Base-by-base conservation (phyloP, 1,284 basidiomycete species). In the Polyporus tsugae region DNA sequence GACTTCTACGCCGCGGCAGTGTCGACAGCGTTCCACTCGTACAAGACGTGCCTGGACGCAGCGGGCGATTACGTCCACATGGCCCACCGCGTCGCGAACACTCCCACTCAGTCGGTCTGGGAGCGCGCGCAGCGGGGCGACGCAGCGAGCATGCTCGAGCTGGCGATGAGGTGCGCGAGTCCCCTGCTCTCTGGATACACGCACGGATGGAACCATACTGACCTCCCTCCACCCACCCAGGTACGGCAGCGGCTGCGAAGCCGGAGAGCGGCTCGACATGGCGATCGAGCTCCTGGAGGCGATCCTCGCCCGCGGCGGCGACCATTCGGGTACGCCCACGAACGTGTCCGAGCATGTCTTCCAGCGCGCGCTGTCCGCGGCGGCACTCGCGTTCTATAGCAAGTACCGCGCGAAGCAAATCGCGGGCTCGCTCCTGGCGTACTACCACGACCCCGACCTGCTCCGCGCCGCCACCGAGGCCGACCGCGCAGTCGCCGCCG, bases 1-100 rank as follows among this genome's bases (percentile, higher is more conserved):
- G 52, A 53, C 52, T 33, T 53, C 25, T 53, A 53, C 25, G 29
- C 52, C 52, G 52, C 52, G 25, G 52, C 52, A 5, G 52, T 33
- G 15, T 33, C 52, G 52, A 53, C 15, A 3, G 52, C 6, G 52
- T 53, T 53, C 29, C 10, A n/a, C 25, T 33, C 52, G 25, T 53
- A 4, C 52, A 53, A 6, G 25, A 29, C 25, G 11, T 25, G 52
- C 52, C 25, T 53, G 4, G 13, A 33, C n/a, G n/a, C n/a, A 9
- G 44, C 44, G 25, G 2, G 52, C 25, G 25, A 53, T 25, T 53
- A 53, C 25, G 25, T 15, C 0, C 15, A 10, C 13, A 17, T 33
- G 25, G 52, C 52, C 4, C 52, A 53, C 25, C 25, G 29, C 13
- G 29, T 53, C 52, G 29, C 25, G 25, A 2, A 10, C 4, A 33